Evolutionary conservation across 2,329 filamentous ascomycete species (phyloP).

Genomic region (Colletotrichum zoysiae): DNA sequence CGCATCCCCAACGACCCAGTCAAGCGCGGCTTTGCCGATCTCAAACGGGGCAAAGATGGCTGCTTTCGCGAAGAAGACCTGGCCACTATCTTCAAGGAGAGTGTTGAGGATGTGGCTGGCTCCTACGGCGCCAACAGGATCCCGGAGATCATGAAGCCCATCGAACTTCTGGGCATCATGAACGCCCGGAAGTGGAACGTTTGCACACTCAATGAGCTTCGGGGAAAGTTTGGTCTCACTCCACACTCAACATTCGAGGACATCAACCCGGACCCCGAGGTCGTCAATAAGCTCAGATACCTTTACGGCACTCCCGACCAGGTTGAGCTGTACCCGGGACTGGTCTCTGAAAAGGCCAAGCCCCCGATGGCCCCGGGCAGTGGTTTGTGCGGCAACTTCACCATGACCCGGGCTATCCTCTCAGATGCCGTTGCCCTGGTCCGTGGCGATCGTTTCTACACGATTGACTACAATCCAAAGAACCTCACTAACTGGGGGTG

Average conservation of each 20-base stretch:
- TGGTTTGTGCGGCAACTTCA: slow-evolving; percentile 61
- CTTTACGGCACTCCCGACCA: slow-evolving; percentile 72
- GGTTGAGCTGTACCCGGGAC: slow-evolving; percentile 72
- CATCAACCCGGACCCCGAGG: slow-evolving; percentile 67
- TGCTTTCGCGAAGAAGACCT: slow-evolving; percentile 66
- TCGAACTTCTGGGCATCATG: slow-evolving; percentile 72
- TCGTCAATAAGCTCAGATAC: slow-evolving; percentile 62
- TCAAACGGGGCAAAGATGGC: slow-evolving; percentile 64
- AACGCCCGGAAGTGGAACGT: slow-evolving; percentile 70
- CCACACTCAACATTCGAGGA: slow-evolving; percentile 69
- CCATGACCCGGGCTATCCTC: slow-evolving; percentile 65
- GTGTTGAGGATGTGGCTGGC: slow-evolving; percentile 63
- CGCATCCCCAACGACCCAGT: slow-evolving; percentile 62
- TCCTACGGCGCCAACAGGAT: slow-evolving; percentile 67
- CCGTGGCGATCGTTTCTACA: slow-evolving; percentile 75
- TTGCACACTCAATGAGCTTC: slow-evolving; percentile 72
- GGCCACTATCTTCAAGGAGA: slow-evolving; percentile 64
- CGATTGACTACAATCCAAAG: slow-evolving; percentile 68
- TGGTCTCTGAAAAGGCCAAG: slow-evolving; percentile 56
- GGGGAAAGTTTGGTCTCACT: slow-evolving; percentile 70
- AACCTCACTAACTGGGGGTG: slow-evolving; percentile 78
- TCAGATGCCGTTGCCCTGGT: slow-evolving; percentile 74
- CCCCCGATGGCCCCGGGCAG: slow-evolving; percentile 60
- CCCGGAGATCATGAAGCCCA: slow-evolving; percentile 66
- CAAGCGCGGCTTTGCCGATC: slow-evolving; percentile 63